Conservation (phyloP, 2,329 filamentous ascomycete species). For the Xylariaceae sp. region DNA sequence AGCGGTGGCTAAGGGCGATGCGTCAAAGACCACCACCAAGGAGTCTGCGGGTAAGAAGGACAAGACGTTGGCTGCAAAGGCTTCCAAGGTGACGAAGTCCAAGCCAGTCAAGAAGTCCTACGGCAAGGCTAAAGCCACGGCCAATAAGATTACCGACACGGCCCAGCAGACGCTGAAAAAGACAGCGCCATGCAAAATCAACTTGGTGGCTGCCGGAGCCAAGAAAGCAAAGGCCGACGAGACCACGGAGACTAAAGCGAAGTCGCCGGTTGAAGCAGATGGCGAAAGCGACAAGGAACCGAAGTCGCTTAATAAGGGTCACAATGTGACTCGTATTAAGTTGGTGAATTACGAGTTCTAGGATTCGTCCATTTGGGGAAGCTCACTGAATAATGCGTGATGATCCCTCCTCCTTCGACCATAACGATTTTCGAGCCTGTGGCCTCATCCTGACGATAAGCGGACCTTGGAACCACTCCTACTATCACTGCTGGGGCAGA, state of each 20-base stretch:
- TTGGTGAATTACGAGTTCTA: slow-evolving; percentile 20
- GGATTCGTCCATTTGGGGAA: too few relatives aligned
- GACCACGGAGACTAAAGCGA: slow-evolving; percentile 8
- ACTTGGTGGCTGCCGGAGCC: slow-evolving; percentile 24
- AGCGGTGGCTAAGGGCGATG: slow-evolving; percentile 36
- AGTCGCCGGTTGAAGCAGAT: slow-evolving; percentile 5
- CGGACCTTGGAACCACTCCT: too few relatives aligned
- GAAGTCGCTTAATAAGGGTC: slow-evolving; percentile 20
- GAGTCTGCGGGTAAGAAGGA: slow-evolving; percentile 25
- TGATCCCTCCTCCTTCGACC: too few relatives aligned
- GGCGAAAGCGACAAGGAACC: slow-evolving; percentile 16
- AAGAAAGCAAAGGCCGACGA: slow-evolving; percentile 15
- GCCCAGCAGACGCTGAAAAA: slow-evolving; percentile 17
- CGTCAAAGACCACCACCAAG: slow-evolving; percentile 37
- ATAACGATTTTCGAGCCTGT: too few relatives aligned
- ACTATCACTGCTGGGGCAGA: too few relatives aligned
- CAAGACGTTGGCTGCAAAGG: slow-evolving; percentile 23
- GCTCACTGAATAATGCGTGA: too few relatives aligned
- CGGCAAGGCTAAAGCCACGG: slow-evolving; percentile 19
- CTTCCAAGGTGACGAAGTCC: slow-evolving; percentile 26
- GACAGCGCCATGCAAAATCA: slow-evolving; percentile 21
- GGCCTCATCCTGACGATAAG: too few relatives aligned
- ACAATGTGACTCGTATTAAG: slow-evolving; percentile 30
- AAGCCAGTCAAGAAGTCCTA: slow-evolving; percentile 30
- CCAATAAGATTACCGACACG: not conserved